These are phyloP conservation scores for Suillus bovinus DNA, from an alignment of 768 basidiomycete species.

Conservation along the genomic window DNA sequence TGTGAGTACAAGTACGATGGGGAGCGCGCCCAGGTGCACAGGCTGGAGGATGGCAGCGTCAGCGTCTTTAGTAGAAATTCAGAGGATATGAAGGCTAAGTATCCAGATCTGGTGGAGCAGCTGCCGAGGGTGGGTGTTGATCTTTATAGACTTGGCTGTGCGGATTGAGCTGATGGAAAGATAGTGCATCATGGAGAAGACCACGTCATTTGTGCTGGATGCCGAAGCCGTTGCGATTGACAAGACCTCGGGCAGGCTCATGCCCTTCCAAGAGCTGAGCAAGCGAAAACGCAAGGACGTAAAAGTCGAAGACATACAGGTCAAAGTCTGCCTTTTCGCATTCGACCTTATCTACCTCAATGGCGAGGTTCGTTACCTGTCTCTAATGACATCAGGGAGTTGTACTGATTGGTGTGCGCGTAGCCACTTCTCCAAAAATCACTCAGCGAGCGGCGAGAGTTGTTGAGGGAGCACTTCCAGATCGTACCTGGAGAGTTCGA, in stretches of 20 bases:
- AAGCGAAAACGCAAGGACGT: slow-evolving; percentile 96
- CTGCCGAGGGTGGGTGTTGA: slow-evolving; percentile 65
- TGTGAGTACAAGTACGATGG: slow-evolving; percentile 99
- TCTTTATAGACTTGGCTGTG: not conserved
- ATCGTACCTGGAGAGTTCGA: slow-evolving; percentile 86
- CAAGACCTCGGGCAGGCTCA: slow-evolving; percentile 73
- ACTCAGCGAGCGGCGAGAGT: slow-evolving; percentile 70
- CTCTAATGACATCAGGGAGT: slow-evolving; percentile 6
- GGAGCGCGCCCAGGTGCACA: slow-evolving; percentile 95
- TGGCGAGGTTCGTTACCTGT: slow-evolving; percentile 68
- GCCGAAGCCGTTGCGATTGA: slow-evolving; percentile 98
- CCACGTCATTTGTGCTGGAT: slow-evolving; percentile 92
- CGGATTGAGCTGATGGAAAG: slow-evolving; percentile 6
- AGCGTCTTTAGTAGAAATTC: slow-evolving; percentile 97
- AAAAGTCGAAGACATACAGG: slow-evolving; percentile 95
- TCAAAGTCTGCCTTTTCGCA: slow-evolving; percentile 93
- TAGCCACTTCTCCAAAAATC: slow-evolving; percentile 84
- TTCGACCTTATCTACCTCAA: slow-evolving; percentile 97
- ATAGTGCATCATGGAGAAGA: slow-evolving; percentile 83
- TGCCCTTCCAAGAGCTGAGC: slow-evolving; percentile 98
- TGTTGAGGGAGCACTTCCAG: slow-evolving; percentile 80
- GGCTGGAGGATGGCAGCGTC: slow-evolving; percentile 76
- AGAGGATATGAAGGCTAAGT: slow-evolving; percentile 99
- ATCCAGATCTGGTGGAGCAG: slow-evolving; percentile 96
- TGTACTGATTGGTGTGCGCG: not conserved